Percentiles rank a stretch among this genome's conserved stretches.
Conservation (phyloP, 202 grass and related monocot species). For the Panicum virgatum region DNA sequence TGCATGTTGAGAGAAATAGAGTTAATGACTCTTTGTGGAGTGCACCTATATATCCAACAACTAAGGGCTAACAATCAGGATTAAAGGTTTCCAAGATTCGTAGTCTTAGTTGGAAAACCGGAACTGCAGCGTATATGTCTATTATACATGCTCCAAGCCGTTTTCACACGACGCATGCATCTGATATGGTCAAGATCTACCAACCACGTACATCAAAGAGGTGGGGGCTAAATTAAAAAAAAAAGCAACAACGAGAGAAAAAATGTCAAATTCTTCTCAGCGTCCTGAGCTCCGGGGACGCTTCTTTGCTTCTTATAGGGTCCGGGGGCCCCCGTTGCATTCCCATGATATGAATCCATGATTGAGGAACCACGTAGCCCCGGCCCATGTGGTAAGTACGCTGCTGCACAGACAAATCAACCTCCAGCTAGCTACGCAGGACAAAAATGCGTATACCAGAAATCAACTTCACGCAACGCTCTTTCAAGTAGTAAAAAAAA, state of each 20-base stretch:
- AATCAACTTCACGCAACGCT: too few relatives aligned
- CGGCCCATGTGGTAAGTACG: background rate
- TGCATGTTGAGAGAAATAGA: too few relatives aligned
- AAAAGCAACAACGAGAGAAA: background rate
- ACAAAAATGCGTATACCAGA: too few relatives aligned
- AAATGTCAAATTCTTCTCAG: background rate
- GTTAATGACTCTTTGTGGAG: too few relatives aligned
- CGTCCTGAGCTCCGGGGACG: constrained; percentile 16
- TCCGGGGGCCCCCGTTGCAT: background rate
- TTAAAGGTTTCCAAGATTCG: too few relatives aligned
- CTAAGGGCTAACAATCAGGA: too few relatives aligned
- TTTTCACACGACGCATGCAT: background rate
- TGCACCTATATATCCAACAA: too few relatives aligned
- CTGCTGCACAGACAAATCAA: background rate
- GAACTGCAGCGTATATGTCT: too few relatives aligned
- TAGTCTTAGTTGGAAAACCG: too few relatives aligned
- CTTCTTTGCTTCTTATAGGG: background rate
- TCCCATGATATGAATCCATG: background rate
- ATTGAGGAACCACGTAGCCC: background rate
- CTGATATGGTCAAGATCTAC: constrained; percentile 37
- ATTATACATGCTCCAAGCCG: too few relatives aligned
- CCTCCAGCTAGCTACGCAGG: too few relatives aligned
- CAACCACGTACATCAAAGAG: constrained; percentile 18
- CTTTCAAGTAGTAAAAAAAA: too few relatives aligned
- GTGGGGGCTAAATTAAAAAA: background rate